Evolutionary conservation across 108 stramenopile genomes (phyloP).

Genomic region (Cylindrotheca fusiformis): DNA sequence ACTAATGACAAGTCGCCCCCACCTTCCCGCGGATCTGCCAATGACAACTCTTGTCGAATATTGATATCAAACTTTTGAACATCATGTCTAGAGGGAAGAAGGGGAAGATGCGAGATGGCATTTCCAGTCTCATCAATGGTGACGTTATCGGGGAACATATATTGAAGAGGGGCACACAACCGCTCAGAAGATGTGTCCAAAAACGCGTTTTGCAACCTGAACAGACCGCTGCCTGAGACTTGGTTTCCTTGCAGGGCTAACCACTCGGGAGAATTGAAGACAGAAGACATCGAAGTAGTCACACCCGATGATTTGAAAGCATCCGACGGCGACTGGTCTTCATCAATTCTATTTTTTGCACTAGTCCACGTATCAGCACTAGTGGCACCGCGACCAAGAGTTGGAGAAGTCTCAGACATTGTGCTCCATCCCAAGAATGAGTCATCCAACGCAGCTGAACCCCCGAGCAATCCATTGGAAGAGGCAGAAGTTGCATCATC

Average conservation of each 20-base stretch:
- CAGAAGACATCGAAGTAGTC: slow-evolving; percentile 45
- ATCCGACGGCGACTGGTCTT: slow-evolving; percentile 1
- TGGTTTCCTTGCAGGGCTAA: slow-evolving; percentile 51
- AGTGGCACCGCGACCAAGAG: slow-evolving; percentile 1
- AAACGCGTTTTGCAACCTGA: slow-evolving; percentile 67
- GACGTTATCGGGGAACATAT: slow-evolving; percentile 79
- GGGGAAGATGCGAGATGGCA: slow-evolving; percentile 51
- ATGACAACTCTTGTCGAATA: slow-evolving; percentile 76
- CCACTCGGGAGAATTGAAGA: slow-evolving; percentile 79
- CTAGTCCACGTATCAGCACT: slow-evolving; percentile 40
- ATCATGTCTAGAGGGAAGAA: slow-evolving; percentile 78
- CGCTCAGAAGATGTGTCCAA: slow-evolving; percentile 60
- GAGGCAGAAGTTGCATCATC: slow-evolving; percentile 43
- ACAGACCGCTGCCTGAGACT: slow-evolving; percentile 42
- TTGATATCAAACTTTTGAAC: slow-evolving; percentile 72
- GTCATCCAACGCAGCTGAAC: slow-evolving; percentile 67
- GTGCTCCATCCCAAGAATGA: slow-evolving; percentile 54
- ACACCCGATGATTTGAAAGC: slow-evolving; percentile 1
- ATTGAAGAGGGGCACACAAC: slow-evolving; percentile 70
- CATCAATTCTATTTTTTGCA: not conserved
- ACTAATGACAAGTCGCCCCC: slow-evolving; percentile 70
- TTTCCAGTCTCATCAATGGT: slow-evolving; percentile 74
- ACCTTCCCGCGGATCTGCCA: slow-evolving; percentile 82
- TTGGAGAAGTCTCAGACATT: slow-evolving; percentile 1
- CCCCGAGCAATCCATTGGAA: slow-evolving; percentile 66